Conservation (phyloP, 75 land plant species). For the Pinus albicaulis region DNA sequence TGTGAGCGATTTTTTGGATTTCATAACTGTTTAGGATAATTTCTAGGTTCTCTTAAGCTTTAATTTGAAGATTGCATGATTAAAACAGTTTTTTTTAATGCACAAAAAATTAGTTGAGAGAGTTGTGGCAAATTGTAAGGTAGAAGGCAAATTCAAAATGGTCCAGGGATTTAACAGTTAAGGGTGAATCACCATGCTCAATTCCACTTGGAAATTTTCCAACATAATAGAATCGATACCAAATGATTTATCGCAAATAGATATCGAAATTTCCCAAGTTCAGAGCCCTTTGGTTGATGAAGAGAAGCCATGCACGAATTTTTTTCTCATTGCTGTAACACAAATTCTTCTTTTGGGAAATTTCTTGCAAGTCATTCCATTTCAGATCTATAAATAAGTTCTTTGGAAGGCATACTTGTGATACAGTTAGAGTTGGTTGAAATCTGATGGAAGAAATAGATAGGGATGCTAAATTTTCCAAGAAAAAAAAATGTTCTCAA, state of each 20-base stretch:
- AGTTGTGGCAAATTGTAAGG: too few relatives aligned
- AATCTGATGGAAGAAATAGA: not conserved
- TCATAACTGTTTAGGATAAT: too few relatives aligned
- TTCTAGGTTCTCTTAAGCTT: too few relatives aligned
- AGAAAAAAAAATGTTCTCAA: not conserved
- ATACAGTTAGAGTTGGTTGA: not conserved
- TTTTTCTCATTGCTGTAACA: conserved; percentile 25
- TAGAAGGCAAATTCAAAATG: too few relatives aligned
- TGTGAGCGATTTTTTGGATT: too few relatives aligned
- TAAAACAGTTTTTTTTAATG: too few relatives aligned
- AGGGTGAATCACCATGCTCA: too few relatives aligned
- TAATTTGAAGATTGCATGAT: too few relatives aligned
- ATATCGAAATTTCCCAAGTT: not conserved
- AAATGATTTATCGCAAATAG: not conserved
- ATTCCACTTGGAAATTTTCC: too few relatives aligned
- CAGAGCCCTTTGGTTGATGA: conserved; percentile 5
- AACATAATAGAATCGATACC: not conserved
- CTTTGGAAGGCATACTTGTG: conserved; percentile 18
- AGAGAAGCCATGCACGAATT: conserved; percentile 34
- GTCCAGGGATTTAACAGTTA: too few relatives aligned
- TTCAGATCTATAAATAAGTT: conserved; percentile 34
- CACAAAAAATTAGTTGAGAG: too few relatives aligned
- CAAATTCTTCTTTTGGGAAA: conserved; percentile 31
- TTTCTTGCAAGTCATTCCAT: conserved; percentile 32
- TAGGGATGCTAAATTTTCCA: not conserved